phyloP scores from a whole-genome alignment of 208 protist genomes.

The Acanthamoeba triangularis region DNA sequence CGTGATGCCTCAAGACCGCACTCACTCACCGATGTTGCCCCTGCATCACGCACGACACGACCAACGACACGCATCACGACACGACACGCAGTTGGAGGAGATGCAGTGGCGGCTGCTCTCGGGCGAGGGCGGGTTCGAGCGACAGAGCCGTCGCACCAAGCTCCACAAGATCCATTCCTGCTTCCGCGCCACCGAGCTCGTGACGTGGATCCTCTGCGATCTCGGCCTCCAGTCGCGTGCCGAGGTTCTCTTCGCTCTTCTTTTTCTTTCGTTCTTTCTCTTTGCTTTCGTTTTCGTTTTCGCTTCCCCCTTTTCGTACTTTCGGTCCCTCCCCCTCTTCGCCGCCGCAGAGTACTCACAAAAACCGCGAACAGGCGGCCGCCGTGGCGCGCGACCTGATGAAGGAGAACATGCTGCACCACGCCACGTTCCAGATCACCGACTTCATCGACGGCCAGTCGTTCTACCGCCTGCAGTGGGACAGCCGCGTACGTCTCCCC shows the following conservation, averaged over 20 bases:
- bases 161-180: slow-evolving; percentile 57
- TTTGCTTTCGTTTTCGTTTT: not conserved
- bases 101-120: slow-evolving; percentile 52
- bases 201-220: slow-evolving; percentile 65
- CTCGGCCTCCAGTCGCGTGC: slow-evolving; percentile 15
- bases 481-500: slow-evolving; percentile 3
- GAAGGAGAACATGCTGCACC: slow-evolving; percentile 54
- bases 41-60: not conserved
- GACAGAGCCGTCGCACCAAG: slow-evolving; percentile 1
- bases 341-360: too few species aligned
- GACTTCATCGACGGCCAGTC: slow-evolving; percentile 12
- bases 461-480: slow-evolving; percentile 65
- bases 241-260: not conserved
- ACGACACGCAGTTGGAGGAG: slow-evolving; percentile 20
- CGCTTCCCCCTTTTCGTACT: too few species aligned
- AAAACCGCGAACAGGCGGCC: not conserved
- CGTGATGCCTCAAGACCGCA: not conserved
- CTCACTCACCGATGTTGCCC: not conserved
- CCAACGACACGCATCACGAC: too few species aligned
- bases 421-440: slow-evolving; percentile 1
- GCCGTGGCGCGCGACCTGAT: slow-evolving; percentile 37
- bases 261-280: not conserved
- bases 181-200: slow-evolving; percentile 43
- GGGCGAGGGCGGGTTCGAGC: slow-evolving; percentile 62
- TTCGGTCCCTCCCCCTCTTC: too few species aligned